Conservation (phyloP, 768 basidiomycete species). For the Naganishia randhawae region DNA sequence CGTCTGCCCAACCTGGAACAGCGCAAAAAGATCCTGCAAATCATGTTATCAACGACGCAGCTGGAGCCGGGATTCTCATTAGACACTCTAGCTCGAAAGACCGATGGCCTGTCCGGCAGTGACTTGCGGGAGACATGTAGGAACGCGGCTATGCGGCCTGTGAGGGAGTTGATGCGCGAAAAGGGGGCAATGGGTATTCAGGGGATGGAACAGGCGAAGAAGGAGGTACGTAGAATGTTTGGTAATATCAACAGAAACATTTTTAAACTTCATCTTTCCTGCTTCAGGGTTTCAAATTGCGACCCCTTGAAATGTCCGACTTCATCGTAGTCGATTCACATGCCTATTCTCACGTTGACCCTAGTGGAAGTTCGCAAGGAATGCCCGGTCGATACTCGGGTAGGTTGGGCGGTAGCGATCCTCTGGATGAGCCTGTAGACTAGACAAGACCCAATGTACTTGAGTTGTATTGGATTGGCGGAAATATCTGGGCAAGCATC, state of each 20-base stretch:
- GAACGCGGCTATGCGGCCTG: conserved; percentile 88
- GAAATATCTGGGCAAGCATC: neutral
- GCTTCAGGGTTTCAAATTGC: conserved; percentile 69
- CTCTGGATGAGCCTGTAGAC: conserved; percentile 19
- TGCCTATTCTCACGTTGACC: conserved; percentile 47
- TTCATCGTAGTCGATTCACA: conserved; percentile 56
- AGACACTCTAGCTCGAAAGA: conserved; percentile 61
- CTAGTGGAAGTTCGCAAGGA: conserved; percentile 34
- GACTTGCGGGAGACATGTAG: conserved; percentile 89
- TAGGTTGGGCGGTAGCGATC: conserved; percentile 10
- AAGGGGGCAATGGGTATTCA: conserved; percentile 52
- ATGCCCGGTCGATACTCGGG: conserved; percentile 16
- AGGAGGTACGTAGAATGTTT: conserved; percentile 50
- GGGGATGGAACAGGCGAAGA: conserved; percentile 54
- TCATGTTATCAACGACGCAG: conserved; percentile 79
- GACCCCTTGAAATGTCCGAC: conserved; percentile 67
- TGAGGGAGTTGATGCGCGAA: conserved; percentile 47
- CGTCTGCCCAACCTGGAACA: conserved; percentile 73
- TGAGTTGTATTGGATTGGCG: neutral
- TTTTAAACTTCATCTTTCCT: neutral
- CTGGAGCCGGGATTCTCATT: conserved; percentile 65
- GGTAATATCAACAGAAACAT: neutral
- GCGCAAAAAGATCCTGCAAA: conserved; percentile 72
- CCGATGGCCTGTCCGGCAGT: conserved; percentile 78
- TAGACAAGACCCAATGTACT: neutral